phyloP scores from a whole-genome alignment of 805 yeast species.

The Kodamaea nitidulidarum region DNA sequence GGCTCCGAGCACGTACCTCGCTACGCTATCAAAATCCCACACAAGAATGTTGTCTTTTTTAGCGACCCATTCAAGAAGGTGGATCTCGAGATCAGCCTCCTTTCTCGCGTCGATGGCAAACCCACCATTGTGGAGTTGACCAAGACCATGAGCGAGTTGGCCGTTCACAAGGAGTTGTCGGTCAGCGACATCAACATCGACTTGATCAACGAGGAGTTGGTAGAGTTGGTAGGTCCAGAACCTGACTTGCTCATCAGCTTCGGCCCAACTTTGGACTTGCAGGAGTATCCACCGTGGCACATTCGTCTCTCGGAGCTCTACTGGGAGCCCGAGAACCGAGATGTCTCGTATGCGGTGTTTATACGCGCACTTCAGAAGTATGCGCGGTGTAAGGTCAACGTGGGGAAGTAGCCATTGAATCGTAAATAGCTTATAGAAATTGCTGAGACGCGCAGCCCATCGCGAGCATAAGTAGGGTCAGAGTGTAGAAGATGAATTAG shows the following conservation, averaged over 20 bases:
- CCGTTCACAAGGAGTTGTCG: conserved; percentile 54
- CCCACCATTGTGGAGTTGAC: conserved; percentile 86
- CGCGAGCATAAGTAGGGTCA: too few species aligned
- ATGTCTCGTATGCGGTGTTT: conserved; percentile 79
- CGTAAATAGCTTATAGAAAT: not conserved
- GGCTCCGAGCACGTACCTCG: conserved; percentile 67
- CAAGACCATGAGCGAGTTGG: conserved; percentile 75
- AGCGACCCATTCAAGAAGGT: conserved; percentile 35
- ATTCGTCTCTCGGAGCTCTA: conserved; percentile 84
- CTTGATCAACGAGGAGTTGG: conserved; percentile 68
- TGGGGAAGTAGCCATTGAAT: conserved; percentile 58
- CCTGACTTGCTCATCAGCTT: conserved; percentile 86
- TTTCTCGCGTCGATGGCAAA: conserved; percentile 80
- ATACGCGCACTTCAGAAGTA: conserved; percentile 71
- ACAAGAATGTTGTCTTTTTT: conserved; percentile 48
- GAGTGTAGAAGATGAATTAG: too few species aligned
- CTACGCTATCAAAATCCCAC: conserved; percentile 63
- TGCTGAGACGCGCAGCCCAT: too few species aligned
- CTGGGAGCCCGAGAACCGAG: conserved; percentile 83
- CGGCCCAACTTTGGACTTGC: conserved; percentile 82
- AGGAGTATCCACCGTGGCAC: conserved; percentile 99
- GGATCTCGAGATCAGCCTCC: conserved; percentile 60
- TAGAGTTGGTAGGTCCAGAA: conserved; percentile 79
- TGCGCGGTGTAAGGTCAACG: conserved; percentile 78
- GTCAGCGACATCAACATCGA: conserved; percentile 68